Conservation (phyloP, 768 basidiomycete species). For the Tylopilus sp. region DNA sequence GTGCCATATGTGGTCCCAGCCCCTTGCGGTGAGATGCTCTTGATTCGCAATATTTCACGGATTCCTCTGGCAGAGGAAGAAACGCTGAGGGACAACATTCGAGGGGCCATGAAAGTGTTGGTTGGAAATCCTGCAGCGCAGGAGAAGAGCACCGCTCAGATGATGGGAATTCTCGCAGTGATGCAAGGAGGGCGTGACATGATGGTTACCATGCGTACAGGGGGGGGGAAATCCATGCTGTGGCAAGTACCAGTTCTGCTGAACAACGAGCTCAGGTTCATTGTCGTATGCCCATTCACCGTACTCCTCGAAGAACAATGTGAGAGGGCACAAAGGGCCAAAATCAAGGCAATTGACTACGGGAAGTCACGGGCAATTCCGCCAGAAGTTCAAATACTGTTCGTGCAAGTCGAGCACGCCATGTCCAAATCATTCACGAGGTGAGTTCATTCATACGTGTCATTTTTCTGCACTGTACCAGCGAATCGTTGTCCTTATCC, state of each 20-base stretch:
- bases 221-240: constrained; percentile 8
- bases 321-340: background rate
- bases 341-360: background rate
- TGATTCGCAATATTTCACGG: background rate
- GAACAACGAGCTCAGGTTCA: background rate
- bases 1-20: fast-evolving
- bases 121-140: background rate
- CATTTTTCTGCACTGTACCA: background rate
- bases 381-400: background rate
- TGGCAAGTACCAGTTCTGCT: constrained; percentile 1
- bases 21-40: background rate
- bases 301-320: constrained; percentile 7
- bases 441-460: background rate
- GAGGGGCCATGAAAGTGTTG: background rate
- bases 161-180: background rate
- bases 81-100: background rate
- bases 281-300: constrained; percentile 5
- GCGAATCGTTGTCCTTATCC: background rate
- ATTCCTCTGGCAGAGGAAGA: background rate
- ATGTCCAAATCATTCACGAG: background rate
- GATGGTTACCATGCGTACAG: constrained; percentile 5
- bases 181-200: background rate
- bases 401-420: constrained; percentile 8
- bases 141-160: constrained; percentile 1
- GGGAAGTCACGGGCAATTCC: background rate